These are phyloP conservation scores for Ustilago hordei DNA, from an alignment of 1,284 basidiomycete genomes.

Conservation along the genomic window DNA sequence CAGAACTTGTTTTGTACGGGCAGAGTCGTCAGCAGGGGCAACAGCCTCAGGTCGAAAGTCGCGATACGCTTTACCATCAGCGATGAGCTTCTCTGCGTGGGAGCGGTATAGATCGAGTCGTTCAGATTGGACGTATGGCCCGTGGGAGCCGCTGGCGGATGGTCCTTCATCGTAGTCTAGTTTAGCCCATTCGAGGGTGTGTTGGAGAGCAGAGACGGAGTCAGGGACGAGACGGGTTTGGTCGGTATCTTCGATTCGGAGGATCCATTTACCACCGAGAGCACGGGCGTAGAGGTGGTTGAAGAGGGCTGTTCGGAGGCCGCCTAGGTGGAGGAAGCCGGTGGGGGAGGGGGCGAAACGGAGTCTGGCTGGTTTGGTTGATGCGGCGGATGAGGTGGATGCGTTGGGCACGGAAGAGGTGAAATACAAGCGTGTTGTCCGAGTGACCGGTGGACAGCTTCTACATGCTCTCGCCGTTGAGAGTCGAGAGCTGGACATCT, in stretches of 20 bases:
- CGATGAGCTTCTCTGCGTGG: conserved; percentile 80
- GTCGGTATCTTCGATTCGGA: conserved; percentile 96
- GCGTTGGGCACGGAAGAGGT: background rate
- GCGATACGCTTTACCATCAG: conserved; percentile 89
- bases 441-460: background rate
- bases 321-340: conserved; percentile 91
- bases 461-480: background rate
- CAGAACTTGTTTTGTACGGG: conserved; percentile 75
- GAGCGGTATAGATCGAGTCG: conserved; percentile 83
- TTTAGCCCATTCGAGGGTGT: conserved; percentile 89
- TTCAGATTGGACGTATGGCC: conserved; percentile 78
- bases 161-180: conserved; percentile 89
- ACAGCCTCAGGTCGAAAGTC: conserved; percentile 85
- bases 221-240: conserved; percentile 76
- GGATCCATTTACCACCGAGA: conserved; percentile 84
- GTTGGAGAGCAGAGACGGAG: conserved; percentile 82
- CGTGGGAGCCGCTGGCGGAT: conserved; percentile 68
- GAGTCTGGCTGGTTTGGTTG: conserved; percentile 70
- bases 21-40: conserved; percentile 75
- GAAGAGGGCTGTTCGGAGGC: conserved; percentile 93
- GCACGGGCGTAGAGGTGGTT: conserved; percentile 89
- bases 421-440: conserved; percentile 1
- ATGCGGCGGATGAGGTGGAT: conserved; percentile 1
- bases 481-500: background rate
- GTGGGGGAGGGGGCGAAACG: conserved; percentile 98